Evolutionary conservation across 768 basidiomycete species (phyloP), one percentile per base, ranked within the genome.

Genomic region (Mycena olivaceomarginata): DNA sequence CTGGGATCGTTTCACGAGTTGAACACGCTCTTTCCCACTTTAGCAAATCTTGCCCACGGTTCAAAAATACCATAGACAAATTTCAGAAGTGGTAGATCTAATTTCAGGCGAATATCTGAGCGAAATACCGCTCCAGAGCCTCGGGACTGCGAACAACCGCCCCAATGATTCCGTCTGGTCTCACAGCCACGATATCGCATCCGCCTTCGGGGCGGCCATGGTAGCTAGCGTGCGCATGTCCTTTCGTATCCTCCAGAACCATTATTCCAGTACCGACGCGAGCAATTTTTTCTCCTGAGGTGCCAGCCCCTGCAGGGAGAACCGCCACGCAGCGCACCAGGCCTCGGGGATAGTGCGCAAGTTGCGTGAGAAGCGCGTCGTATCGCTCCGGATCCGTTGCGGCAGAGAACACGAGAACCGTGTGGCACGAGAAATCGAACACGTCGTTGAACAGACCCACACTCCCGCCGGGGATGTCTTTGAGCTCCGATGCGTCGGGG

Each of bases 291-390:
- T 31, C 31, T 31, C 31, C 31, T 4, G 31, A 31, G 31, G 31
- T 31, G 31, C 31, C 31, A 31, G 31, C 31, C 3, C 31, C 31
- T 31, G 31, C 31, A 31, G 31, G 2, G 31, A 31, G 31, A 31
- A 31, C 31, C 10, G 78, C 70, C 65, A 82, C 86, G 70, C 82
- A 82, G 8, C 85, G 78, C 45, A 89, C 84, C 5, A 94, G 94
- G 62, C 92, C 92, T 41, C 31, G 10, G 8, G 72, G 64, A 20
- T 56, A 53, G 41, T 16, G 72, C 5, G 31, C 11, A 31, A 72
- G 40, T 22, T 10, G 15, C 25, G 37, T 7, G 4, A 66, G 18
- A 16, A 66, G 22, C 5, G 41, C 18, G 57, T 15, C 8, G 12
- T 18, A 43, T 4, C 53, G 51, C 31, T 65, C 64, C 4, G 64